Percentiles rank a stretch among this genome's conserved stretches.
Evolutionary conservation across 306 rosid species (phyloP).

Genomic region (Vigna nakashimae): DNA sequence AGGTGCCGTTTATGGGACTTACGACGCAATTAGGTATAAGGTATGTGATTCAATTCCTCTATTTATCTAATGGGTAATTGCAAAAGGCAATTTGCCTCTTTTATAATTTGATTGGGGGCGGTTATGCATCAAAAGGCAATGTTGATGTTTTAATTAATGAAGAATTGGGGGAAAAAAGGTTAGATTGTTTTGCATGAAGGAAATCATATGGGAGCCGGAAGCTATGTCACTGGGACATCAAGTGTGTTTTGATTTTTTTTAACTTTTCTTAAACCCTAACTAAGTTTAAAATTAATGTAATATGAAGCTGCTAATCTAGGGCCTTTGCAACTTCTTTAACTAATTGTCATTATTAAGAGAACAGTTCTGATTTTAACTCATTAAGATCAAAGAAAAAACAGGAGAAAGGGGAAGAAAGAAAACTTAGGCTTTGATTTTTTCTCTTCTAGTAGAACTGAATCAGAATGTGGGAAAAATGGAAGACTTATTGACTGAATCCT

Average conservation of each 20-base stretch:
- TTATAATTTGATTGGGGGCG: slow-evolving; percentile 1
- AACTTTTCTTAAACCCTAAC: background rate
- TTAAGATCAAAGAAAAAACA: background rate
- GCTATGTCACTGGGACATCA: background rate
- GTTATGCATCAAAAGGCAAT: background rate
- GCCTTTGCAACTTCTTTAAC: background rate
- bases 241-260: background rate
- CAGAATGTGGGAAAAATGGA: background rate
- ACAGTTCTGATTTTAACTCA: background rate
- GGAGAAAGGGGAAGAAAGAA: background rate
- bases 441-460: background rate
- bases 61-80: slow-evolving; percentile 22
- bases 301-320: background rate
- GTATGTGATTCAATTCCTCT: slow-evolving; percentile 31
- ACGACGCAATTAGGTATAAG: slow-evolving; percentile 59
- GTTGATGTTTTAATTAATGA: slow-evolving; percentile 14
- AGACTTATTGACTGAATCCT: background rate
- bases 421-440: background rate
- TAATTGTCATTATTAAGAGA: slow-evolving; percentile 8
- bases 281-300: background rate
- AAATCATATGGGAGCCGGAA: background rate
- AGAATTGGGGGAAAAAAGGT: background rate
- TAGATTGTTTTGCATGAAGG: slow-evolving; percentile 5
- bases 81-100: background rate
- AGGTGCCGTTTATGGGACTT: slow-evolving; percentile 65